Base-by-base conservation (phyloP, 352 stramenopile genomes). In the Globisporangium echinulatum region DNA sequence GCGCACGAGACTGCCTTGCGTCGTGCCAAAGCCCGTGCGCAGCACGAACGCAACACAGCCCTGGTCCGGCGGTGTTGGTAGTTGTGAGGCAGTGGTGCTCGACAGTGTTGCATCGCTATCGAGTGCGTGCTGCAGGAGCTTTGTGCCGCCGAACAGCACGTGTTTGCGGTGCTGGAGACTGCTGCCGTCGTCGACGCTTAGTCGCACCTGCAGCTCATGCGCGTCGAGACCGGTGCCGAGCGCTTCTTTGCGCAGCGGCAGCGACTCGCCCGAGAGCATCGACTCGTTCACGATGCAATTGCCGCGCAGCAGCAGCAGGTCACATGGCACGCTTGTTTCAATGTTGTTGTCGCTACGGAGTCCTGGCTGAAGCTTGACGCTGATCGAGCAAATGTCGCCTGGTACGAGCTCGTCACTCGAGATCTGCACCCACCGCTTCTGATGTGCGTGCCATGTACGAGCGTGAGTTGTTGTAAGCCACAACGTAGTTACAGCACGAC, bases 201-300 rank as follows among this genome's bases (percentile, higher is more conserved):
- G 4, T 10, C 37, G 54, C 40, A 69, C 40, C 8, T 65, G 39
- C 17, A 66, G 62, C 13, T 61, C 63, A 13, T 54, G 50, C 15
- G 52, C 56, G 39, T 70, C 49, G 47, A 66, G 9, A 13, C 51
- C 52, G 6, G 37, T 11, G 5, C 43, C 50, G 1, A 90, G 54
- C 4, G 63, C 74, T 65, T 97, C 88, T 66, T 99, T 99, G 7
- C 94, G 75, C 64, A 98, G 80, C 6, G 94, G 93, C 11, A 98
- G 77, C 7, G 85, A 97, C 69, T 99, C 96, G 43, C 96, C 96
- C 6, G 96, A 98, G 19, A 99, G 77, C 78, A 98, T 97, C 10
- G 96, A 94, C 74, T 99, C 96, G 73, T 98, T 98, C 8, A 98
- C 90, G 15, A 99, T 87, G 58, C 82, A 94, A 43, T 68, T 79